Conservation (phyloP, 2,329 filamentous ascomycete species). For the Fusarium devonianum region DNA sequence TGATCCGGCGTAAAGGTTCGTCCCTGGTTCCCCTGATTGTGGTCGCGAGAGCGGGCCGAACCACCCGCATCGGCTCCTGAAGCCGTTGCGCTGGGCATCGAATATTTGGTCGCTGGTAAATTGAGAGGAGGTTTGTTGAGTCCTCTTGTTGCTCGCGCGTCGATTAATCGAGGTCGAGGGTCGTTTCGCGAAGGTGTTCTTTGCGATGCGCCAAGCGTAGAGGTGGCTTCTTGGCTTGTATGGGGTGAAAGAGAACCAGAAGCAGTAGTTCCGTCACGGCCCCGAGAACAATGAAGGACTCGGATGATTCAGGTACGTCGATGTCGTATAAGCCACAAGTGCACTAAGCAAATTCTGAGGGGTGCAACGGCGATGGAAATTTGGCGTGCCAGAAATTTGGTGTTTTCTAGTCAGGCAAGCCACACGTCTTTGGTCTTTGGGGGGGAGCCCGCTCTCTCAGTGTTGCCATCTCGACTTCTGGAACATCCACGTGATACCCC, state of each 20-base stretch:
- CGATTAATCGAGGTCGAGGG: background rate
- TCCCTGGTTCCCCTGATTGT: constrained; percentile 78
- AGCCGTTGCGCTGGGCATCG: constrained; percentile 57
- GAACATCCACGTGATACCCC: constrained; percentile 35
- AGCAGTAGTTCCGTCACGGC: background rate
- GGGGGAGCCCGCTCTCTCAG: constrained; percentile 16
- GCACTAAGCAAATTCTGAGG: constrained; percentile 1
- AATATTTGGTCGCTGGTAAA: constrained; percentile 12
- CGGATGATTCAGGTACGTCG: background rate
- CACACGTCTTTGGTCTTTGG: constrained; percentile 31
- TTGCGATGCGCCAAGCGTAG: constrained; percentile 22
- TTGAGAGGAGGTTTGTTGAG: background rate
- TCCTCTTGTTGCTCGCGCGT: constrained; percentile 13
- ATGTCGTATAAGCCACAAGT: constrained; percentile 19
- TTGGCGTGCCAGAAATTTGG: constrained; percentile 33
- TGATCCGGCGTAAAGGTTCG: constrained; percentile 88
- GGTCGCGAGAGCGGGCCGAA: constrained; percentile 63
- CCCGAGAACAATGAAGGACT: constrained; percentile 1
- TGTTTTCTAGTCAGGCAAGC: constrained; percentile 32
- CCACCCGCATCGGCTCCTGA: constrained; percentile 61
- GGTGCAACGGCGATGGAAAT: constrained; percentile 27
- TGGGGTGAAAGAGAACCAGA: constrained; percentile 4
- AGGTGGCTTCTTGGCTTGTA: constrained; percentile 38
- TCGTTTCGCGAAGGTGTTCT: constrained; percentile 8
- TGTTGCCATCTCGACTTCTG: constrained; percentile 25